A percentile compares a stretch with the other conserved stretches of the same genome.
phyloP scores from a whole-genome alignment of 1,284 basidiomycete species.

The Clitocybe nebularis region DNA sequence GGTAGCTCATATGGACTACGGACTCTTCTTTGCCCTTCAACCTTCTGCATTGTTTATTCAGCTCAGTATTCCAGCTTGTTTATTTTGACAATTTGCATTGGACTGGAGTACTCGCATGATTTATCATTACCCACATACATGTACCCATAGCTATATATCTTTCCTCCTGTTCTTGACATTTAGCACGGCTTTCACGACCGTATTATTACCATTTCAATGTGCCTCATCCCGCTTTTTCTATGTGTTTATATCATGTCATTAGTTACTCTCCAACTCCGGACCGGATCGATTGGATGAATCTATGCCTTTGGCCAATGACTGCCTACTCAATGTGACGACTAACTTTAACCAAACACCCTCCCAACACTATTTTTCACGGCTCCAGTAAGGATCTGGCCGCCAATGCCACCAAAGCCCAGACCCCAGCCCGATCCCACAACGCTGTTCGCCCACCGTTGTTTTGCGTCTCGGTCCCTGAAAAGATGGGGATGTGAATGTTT shows the following conservation, averaged over 20 bases:
- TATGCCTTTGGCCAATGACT: constrained; percentile 1
- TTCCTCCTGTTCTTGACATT: constrained; percentile 11
- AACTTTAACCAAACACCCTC: constrained; percentile 53
- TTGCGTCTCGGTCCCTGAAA: constrained; percentile 83
- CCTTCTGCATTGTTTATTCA: constrained; percentile 11
- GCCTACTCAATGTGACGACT: too few relatives aligned
- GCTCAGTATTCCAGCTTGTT: constrained; percentile 13
- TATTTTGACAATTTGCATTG: constrained; percentile 13
- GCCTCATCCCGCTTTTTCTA: neutral
- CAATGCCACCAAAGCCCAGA: constrained; percentile 62
- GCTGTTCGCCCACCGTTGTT: constrained; percentile 76
- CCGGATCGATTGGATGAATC: constrained; percentile 1
- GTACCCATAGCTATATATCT: constrained; percentile 6
- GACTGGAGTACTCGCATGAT: constrained; percentile 11
- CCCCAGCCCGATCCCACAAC: constrained; percentile 61
- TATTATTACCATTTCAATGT: constrained; percentile 1
- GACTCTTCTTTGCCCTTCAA: constrained; percentile 8
- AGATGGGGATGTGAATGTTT: constrained; percentile 6
- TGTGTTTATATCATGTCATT: neutral
- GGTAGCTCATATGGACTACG: too few relatives aligned
- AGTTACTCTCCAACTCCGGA: neutral
- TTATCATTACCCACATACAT: constrained; percentile 5
- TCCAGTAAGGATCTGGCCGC: constrained; percentile 75
- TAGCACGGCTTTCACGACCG: neutral
- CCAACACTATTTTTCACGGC: constrained; percentile 81